Evolutionary conservation across 2,329 filamentous ascomycete species (phyloP).

Genomic region (Botrytis elliptica): DNA sequence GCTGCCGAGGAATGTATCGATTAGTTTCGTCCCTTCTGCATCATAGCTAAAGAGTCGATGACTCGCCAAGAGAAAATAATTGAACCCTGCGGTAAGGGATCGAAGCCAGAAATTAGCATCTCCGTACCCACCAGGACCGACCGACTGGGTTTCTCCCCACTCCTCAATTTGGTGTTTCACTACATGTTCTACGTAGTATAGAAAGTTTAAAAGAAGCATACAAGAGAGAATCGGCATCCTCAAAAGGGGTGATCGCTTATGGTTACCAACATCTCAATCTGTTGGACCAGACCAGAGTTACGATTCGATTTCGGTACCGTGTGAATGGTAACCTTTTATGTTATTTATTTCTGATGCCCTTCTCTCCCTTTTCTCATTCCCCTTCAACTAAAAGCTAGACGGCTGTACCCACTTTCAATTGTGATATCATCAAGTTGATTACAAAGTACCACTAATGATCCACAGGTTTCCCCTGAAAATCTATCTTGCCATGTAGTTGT

Average conservation of each 20-base stretch:
- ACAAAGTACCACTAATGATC: background rate
- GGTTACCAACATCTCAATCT: background rate
- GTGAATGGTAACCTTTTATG: background rate
- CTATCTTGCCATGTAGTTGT: background rate
- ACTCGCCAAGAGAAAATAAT: background rate
- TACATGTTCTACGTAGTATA: background rate
- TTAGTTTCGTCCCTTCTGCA: background rate
- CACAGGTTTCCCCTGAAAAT: background rate
- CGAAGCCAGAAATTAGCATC: background rate
- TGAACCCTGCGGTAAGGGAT: constrained; percentile 10
- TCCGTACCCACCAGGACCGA: background rate
- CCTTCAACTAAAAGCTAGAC: background rate
- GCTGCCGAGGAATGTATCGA: constrained; percentile 1
- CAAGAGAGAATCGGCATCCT: background rate
- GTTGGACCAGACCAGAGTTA: background rate
- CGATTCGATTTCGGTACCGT: background rate
- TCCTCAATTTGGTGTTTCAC: background rate
- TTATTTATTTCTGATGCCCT: background rate
- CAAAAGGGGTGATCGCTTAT: background rate
- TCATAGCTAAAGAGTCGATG: background rate
- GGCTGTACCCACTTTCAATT: background rate
- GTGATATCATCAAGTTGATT: background rate
- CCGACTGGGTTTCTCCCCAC: background rate
- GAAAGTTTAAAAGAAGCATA: background rate
- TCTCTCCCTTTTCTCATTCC: background rate